These are phyloP conservation scores for Trametes punicea DNA, from an alignment of 768 basidiomycete genomes.

Conservation along the genomic window DNA sequence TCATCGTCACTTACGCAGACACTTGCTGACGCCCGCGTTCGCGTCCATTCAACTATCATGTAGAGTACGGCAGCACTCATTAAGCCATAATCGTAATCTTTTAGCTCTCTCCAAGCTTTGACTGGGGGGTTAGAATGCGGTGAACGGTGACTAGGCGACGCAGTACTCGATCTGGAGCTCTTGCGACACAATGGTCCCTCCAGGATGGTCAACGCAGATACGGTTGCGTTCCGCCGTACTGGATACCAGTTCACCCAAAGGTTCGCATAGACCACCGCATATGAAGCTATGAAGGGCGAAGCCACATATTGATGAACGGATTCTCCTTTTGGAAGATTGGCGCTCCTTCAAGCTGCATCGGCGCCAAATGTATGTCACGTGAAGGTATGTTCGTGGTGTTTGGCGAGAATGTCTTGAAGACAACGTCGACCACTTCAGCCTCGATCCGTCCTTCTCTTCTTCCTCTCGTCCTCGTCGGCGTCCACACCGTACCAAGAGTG, in stretches of 20 bases:
- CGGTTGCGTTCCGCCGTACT: too few species aligned
- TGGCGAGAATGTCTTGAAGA: not conserved
- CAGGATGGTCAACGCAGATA: too few species aligned
- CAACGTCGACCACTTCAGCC: not conserved
- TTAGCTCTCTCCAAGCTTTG: not conserved
- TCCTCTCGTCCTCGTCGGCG: conserved; percentile 23
- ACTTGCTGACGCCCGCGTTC: not conserved
- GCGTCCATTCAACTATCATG: not conserved
- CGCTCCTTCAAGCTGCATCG: too few species aligned
- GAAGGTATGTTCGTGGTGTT: not conserved
- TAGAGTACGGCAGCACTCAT: conserved; percentile 9
- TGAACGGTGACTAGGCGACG: too few species aligned
- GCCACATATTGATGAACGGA: too few species aligned
- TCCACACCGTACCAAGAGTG: not conserved
- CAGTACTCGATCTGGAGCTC: too few species aligned
- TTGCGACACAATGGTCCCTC: too few species aligned
- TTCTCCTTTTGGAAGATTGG: too few species aligned
- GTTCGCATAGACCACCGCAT: too few species aligned
- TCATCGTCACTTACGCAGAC: not conserved
- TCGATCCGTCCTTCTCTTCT: conserved; percentile 19
- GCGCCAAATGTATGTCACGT: not conserved
- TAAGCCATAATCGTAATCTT: conserved; percentile 8
- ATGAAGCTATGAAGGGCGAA: too few species aligned
- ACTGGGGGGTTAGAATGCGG: too few species aligned
- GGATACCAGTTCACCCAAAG: too few species aligned